Conservation (phyloP, 169 alveolate genomes). For the Plasmodium ovale region DNA sequence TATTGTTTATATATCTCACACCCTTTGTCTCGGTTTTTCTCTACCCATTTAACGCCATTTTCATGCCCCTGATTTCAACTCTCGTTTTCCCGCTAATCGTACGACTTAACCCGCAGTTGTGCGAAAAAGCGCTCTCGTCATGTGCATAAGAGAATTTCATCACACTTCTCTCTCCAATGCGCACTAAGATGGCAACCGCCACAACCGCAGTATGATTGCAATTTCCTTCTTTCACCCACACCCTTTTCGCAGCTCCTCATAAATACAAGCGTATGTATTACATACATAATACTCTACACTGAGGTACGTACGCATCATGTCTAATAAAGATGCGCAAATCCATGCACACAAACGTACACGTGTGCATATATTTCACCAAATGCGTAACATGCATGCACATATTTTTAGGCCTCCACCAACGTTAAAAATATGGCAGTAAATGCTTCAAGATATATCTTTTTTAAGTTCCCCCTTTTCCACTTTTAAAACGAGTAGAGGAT, state of each 20-base stretch:
- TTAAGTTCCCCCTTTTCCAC: conserved; percentile 30
- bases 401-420: neutral
- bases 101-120: too few relatives aligned
- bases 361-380: neutral
- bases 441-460: conserved; percentile 5
- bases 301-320: conserved; percentile 2
- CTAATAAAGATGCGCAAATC: neutral
- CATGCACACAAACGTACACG: neutral
- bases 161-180: too few relatives aligned
- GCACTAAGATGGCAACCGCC: too few relatives aligned
- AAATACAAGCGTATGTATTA: conserved; percentile 14
- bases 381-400: too few relatives aligned
- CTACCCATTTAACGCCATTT: conserved; percentile 46
- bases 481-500: neutral
- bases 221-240: too few relatives aligned
- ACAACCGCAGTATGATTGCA: too few relatives aligned
- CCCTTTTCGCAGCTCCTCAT: conserved; percentile 19
- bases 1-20: conserved; percentile 33
- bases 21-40: conserved; percentile 36
- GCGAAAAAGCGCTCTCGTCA: too few relatives aligned
- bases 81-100: conserved; percentile 37
- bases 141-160: too few relatives aligned
- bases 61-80: conserved; percentile 66
- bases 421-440: conserved; percentile 7
- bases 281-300: conserved; percentile 18